A percentile compares a stretch with the other conserved stretches of the same genome.
phyloP scores from a whole-genome alignment of 2,329 filamentous ascomycete genomes.

The Aaosphaeria pasadenensis region DNA sequence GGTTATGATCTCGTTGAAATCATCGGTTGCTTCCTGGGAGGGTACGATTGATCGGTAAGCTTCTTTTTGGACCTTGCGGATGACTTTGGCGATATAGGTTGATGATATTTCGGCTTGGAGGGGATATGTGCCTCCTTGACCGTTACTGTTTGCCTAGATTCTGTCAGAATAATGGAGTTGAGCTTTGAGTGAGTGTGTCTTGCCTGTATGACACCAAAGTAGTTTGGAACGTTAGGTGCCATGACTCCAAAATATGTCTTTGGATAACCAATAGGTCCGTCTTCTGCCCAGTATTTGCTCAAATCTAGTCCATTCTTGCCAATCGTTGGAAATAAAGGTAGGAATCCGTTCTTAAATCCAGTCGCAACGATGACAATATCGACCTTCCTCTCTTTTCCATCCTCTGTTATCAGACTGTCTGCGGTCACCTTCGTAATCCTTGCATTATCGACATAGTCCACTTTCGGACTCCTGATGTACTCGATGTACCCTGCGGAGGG shows the following conservation, averaged over 20 bases:
- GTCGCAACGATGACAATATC: conserved; percentile 3
- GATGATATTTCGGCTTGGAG: conserved; percentile 3
- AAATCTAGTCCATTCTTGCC: conserved; percentile 1
- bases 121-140: conserved; percentile 2
- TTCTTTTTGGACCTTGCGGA: conserved; percentile 4
- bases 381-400: not conserved
- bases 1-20: conserved; percentile 5
- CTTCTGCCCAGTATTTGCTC: conserved; percentile 1
- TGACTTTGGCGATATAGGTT: conserved; percentile 3
- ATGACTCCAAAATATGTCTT: conserved; percentile 3
- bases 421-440: not conserved
- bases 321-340: not conserved
- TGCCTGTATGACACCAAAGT: conserved; percentile 1
- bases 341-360: conserved; percentile 3
- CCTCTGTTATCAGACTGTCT: not conserved
- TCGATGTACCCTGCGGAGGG: not conserved
- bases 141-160: conserved; percentile 2
- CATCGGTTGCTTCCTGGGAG: conserved; percentile 1
- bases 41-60: conserved; percentile 1
- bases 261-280: conserved; percentile 2
- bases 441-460: not conserved
- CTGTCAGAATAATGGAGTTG: too few relatives aligned
- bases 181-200: too few relatives aligned
- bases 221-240: conserved; percentile 3
- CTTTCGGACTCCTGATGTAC: not conserved